phyloP scores from a whole-genome alignment of 805 yeast genomes.

The Lipomyces sp. region DNA sequence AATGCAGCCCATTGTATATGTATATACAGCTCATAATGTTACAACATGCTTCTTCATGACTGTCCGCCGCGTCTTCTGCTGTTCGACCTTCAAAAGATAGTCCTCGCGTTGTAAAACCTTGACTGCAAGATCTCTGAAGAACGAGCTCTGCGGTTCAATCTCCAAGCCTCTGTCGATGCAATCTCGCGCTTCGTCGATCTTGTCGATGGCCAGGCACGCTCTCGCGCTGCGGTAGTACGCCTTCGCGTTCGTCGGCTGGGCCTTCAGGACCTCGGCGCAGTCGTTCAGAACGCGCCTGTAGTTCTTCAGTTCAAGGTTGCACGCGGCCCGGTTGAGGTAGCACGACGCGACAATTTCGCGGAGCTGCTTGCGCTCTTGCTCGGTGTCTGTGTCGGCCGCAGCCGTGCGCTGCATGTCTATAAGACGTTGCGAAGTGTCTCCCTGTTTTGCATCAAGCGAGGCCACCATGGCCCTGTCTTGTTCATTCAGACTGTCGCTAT shows the following conservation, averaged over 20 bases:
- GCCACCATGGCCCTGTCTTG: constrained; percentile 19
- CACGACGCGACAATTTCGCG: constrained; percentile 57
- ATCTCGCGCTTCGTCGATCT: constrained; percentile 67
- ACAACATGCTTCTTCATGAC: constrained; percentile 33
- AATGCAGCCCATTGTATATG: not conserved
- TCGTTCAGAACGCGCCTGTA: constrained; percentile 84
- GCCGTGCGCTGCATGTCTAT: not conserved
- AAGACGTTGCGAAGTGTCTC: not conserved
- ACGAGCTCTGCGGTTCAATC: constrained; percentile 57
- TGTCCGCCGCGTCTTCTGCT: constrained; percentile 40
- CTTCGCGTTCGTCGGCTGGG: constrained; percentile 70
- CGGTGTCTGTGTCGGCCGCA: constrained; percentile 19
- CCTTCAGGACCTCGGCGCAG: constrained; percentile 63
- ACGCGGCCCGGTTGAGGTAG: constrained; percentile 81
- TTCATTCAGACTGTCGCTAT: not conserved
- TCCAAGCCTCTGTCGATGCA: constrained; percentile 62
- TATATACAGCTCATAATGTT: not conserved
- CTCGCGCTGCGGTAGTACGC: constrained; percentile 82
- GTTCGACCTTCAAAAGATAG: constrained; percentile 34
- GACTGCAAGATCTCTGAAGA: constrained; percentile 49
- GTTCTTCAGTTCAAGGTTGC: constrained; percentile 80
- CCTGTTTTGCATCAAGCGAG: constrained; percentile 11
- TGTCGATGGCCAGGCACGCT: constrained; percentile 68
- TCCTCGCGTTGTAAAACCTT: constrained; percentile 43
- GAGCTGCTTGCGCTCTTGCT: constrained; percentile 36